Base-by-base conservation (phyloP, 305 asterid species). In the Coffea humblotiana region DNA sequence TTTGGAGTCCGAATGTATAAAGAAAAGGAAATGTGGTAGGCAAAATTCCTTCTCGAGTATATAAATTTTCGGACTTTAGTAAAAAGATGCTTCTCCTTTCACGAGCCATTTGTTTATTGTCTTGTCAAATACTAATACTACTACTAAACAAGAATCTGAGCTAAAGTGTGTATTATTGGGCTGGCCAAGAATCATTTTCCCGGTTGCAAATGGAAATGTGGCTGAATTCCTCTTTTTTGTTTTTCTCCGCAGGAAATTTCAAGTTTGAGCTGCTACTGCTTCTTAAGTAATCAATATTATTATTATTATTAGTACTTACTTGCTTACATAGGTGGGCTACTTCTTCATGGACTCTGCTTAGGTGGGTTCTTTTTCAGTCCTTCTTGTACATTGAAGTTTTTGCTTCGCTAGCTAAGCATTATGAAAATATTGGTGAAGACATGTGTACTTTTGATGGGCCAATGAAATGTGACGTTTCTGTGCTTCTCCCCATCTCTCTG, bases 1-100 rank as follows among this genome's bases (percentile, higher is more conserved):
- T 91, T 83, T 91, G 93, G 97, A 84, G 89, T 91, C 97, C 97
- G 90, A 89, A 89, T 75, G 89, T 83, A 76, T 90, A 81, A 84
- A 72, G 51, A 48, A 14, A 76, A 67, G 51, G 16, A n/a, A 16
- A 14, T 15, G 11, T 40, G 61, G 75, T 45, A 74, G 78, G 77
- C 72, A 63, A 48, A 25, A 78, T 70, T 43, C 71, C 63, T 52
- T 78, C 47, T 70, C 63, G 23, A 70, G 43, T 52, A 4, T 78
- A 78, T 65, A 19, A 71, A 60, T 60, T 40, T 63, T 54, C 37
- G 49, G 4, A 2, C 37, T 43, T 76, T 61, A 37, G 23, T 60
- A 69, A 23, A 49, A 37, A 25, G 37, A 27, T 49, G 67, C 68
- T 23, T 16, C 43, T 21, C 29, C 19, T 10, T 27, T 21, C 40